Evolutionary conservation across 352 stramenopile genomes (phyloP).

Genomic region (Pythium phragmiticola): DNA sequence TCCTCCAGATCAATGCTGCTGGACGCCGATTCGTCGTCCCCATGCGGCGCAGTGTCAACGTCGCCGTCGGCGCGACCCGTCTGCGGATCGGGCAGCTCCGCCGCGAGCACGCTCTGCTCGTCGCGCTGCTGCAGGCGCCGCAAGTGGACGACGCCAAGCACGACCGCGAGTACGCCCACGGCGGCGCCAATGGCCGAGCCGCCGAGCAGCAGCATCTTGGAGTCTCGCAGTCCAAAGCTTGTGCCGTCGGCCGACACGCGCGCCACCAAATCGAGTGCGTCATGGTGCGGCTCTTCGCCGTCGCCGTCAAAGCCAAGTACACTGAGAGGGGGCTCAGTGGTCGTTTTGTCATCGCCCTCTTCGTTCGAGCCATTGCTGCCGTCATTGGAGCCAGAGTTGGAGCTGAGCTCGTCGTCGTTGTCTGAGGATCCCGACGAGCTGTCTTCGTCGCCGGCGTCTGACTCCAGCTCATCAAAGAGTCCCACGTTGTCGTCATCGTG

Average conservation of each 20-base stretch:
- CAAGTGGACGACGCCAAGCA: conserved; percentile 23
- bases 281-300: not conserved
- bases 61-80: conserved; percentile 12
- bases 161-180: conserved; percentile 16
- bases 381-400: not conserved
- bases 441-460: not conserved
- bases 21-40: conserved; percentile 14
- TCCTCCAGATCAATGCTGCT: conserved; percentile 16
- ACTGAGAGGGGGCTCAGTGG: too few relatives aligned
- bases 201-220: conserved; percentile 15
- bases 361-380: not conserved
- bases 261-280: conserved; percentile 8
- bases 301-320: not conserved
- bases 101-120: conserved; percentile 17
- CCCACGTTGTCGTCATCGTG: not conserved
- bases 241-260: conserved; percentile 21
- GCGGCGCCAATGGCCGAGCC: conserved; percentile 20
- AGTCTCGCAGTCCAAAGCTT: conserved; percentile 13
- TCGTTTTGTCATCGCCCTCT: not conserved
- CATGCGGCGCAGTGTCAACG: not conserved
- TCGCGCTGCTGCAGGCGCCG: conserved; percentile 20
- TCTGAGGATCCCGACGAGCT: not conserved
- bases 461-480: not conserved
- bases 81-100: conserved; percentile 21
- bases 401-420: not conserved